Evolutionary conservation across 2,329 filamentous ascomycete species (phyloP).

Genomic region (Hymenoscyphus fraxineus): DNA sequence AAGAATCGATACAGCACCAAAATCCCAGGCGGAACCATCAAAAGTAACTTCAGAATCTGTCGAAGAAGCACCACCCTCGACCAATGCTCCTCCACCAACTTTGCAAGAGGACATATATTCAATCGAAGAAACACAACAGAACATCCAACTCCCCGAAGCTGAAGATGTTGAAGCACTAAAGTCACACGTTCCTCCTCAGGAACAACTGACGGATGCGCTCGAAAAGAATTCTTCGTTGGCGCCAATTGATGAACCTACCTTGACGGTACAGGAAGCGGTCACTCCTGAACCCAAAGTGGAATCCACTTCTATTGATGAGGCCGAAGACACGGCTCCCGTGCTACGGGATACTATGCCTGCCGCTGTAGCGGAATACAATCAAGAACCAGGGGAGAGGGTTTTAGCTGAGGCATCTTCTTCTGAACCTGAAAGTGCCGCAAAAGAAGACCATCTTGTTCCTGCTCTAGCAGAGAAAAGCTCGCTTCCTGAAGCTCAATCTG

Average conservation of each 20-base stretch:
- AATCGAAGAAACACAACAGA: background rate
- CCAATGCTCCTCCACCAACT: background rate
- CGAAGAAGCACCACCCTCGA: background rate
- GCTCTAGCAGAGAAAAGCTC: background rate
- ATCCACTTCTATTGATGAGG: background rate
- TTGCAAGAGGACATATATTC: background rate
- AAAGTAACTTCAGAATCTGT: background rate
- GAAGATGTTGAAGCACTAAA: background rate
- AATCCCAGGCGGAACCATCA: background rate
- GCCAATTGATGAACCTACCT: conserved; percentile 1
- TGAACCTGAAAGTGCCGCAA: background rate
- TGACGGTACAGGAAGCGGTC: background rate
- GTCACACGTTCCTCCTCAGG: background rate
- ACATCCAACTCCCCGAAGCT: background rate
- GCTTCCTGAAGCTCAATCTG: background rate
- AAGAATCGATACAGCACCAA: background rate
- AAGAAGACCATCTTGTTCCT: background rate
- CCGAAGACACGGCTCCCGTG: background rate
- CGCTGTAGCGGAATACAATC: background rate
- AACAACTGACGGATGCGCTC: background rate
- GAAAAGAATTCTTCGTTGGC: background rate
- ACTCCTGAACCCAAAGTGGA: background rate
- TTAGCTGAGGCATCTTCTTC: background rate
- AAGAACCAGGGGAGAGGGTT: background rate
- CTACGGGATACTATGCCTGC: background rate